These are phyloP conservation scores for Neonectria neomacrospora DNA, from an alignment of 2,329 filamentous ascomycete genomes.

Conservation along the genomic window DNA sequence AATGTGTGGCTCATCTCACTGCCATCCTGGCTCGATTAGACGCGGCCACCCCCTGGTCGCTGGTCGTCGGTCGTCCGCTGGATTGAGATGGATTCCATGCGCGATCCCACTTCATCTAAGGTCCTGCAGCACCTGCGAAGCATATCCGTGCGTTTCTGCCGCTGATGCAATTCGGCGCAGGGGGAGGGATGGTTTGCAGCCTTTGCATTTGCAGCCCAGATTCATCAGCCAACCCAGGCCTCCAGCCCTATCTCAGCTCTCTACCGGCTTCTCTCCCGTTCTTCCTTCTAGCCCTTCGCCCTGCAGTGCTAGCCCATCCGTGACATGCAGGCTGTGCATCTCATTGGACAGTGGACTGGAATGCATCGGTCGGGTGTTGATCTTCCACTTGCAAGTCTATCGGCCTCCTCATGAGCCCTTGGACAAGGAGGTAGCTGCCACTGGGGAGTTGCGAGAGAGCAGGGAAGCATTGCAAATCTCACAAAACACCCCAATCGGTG, in stretches of 20 bases:
- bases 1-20: conserved; percentile 1
- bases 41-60: background rate
- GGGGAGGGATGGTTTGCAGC: background rate
- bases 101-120: background rate
- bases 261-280: too few relatives aligned
- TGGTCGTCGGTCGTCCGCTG: background rate
- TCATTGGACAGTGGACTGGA: background rate
- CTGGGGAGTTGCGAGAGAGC: conserved; percentile 1
- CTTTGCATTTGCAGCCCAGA: background rate
- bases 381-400: background rate
- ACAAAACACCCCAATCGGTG: background rate
- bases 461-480: conserved; percentile 12
- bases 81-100: conserved; percentile 8
- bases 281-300: background rate
- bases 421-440: background rate
- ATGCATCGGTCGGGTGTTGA: background rate
- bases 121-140: background rate
- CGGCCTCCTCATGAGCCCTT: background rate
- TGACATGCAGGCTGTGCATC: background rate
- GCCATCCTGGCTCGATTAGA: background rate
- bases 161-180: background rate
- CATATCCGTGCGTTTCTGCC: background rate
- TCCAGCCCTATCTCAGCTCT: background rate
- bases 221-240: background rate
- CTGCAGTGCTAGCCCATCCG: background rate